phyloP scores from a whole-genome alignment of 495 filamentous ascomycete genomes.

The Aspergillus sparsus region DNA sequence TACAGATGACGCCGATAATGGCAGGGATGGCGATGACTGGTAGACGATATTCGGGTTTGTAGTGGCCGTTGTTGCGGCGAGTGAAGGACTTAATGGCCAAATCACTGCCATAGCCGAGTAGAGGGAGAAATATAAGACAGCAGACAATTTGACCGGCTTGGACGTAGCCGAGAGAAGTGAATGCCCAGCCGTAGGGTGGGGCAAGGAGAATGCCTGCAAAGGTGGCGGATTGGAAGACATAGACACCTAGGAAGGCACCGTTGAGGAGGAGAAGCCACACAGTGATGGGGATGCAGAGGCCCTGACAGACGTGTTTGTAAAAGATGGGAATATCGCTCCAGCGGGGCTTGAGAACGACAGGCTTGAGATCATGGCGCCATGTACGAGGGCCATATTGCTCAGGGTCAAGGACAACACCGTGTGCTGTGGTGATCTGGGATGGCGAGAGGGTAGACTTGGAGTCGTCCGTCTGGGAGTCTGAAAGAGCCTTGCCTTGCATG shows the following conservation, averaged over 20 bases:
- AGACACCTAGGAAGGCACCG: conserved; percentile 26
- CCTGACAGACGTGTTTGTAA: conserved; percentile 27
- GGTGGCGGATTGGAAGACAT: conserved; percentile 27
- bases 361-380: conserved; percentile 21
- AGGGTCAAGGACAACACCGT: conserved; percentile 6
- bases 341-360: conserved; percentile 9
- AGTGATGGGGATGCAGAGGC: conserved; percentile 25
- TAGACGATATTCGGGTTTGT: conserved; percentile 29
- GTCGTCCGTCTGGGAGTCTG: background rate
- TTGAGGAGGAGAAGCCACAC: conserved; percentile 30
- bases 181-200: conserved; percentile 25
- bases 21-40: conserved; percentile 27
- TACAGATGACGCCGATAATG: conserved; percentile 22
- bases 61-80: conserved; percentile 20
- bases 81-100: conserved; percentile 18
- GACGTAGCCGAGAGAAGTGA: conserved; percentile 26
- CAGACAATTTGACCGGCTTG: conserved; percentile 29
- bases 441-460: background rate
- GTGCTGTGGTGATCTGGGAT: background rate
- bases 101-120: conserved; percentile 31
- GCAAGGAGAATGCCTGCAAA: conserved; percentile 23
- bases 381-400: conserved; percentile 22
- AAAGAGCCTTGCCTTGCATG: background rate
- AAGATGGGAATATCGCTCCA: conserved; percentile 20
- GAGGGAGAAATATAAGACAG: conserved; percentile 28